phyloP scores from a whole-genome alignment of 1,284 basidiomycete genomes.

The Agaricales sp. region DNA sequence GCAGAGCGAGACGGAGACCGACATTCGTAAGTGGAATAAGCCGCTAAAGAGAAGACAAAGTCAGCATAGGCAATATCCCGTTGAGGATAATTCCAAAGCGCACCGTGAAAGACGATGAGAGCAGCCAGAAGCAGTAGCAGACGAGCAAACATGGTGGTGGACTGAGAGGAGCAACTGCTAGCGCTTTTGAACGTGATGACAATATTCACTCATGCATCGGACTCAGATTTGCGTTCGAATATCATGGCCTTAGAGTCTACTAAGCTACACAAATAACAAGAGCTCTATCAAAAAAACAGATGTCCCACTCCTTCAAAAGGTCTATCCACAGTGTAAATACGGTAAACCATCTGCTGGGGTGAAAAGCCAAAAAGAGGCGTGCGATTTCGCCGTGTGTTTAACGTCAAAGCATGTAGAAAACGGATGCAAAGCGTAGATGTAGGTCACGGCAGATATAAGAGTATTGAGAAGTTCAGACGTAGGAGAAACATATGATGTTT shows the following conservation, averaged over 20 bases:
- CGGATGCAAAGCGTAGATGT: neutral
- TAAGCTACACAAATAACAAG: neutral
- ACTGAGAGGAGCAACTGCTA: neutral
- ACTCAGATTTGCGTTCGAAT: neutral
- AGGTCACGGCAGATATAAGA: neutral
- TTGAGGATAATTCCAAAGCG: neutral
- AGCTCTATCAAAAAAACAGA: neutral
- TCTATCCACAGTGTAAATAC: neutral
- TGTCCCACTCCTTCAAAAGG: neutral
- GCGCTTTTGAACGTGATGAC: too few species aligned
- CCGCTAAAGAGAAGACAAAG: neutral
- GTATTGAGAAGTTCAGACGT: too few species aligned
- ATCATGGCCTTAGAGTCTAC: neutral
- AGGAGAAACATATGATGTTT: too few species aligned
- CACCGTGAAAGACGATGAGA: neutral
- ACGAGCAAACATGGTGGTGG: neutral
- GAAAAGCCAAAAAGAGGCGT: neutral
- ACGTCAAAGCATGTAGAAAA: neutral
- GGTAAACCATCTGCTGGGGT: neutral
- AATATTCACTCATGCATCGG: neutral
- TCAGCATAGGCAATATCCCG: neutral
- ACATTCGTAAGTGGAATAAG: constrained; percentile 2
- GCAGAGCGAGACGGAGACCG: neutral
- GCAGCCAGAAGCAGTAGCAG: neutral
- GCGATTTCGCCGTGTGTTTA: neutral